A percentile compares a stretch with the other conserved stretches of the same genome.
phyloP scores from a whole-genome alignment of 345 rosid species.

The Salix koriyanagi region DNA sequence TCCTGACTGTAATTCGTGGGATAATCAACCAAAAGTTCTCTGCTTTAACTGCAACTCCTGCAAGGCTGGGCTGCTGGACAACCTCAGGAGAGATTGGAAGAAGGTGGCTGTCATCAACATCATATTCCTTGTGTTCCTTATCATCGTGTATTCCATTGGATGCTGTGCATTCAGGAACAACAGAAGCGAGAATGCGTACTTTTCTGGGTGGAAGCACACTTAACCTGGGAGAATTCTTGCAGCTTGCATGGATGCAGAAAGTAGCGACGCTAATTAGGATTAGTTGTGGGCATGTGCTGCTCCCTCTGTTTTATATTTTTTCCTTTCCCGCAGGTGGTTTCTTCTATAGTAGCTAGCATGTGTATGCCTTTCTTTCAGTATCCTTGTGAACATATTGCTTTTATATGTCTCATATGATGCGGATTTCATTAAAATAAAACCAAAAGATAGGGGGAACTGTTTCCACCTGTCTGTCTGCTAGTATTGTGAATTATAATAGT shows the following conservation, averaged over 20 bases:
- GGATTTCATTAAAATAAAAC: not conserved
- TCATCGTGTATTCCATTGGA: conserved; percentile 63
- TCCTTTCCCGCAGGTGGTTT: not conserved
- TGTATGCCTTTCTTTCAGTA: not conserved
- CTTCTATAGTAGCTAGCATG: not conserved
- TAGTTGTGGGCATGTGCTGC: not conserved
- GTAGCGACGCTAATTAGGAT: not conserved
- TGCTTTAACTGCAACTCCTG: conserved; percentile 80
- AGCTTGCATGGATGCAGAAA: not conserved
- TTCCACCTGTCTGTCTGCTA: no score
- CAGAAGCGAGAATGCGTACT: conserved; percentile 41
- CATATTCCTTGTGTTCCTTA: conserved; percentile 64
- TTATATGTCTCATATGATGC: not conserved
- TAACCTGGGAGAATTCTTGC: not conserved
- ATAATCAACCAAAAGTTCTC: conserved; percentile 25
- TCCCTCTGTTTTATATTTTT: not conserved
- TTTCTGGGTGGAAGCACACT: conserved; percentile 19
- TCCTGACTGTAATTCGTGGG: conserved; percentile 61
- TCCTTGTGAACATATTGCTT: not conserved
- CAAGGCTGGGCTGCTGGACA: conserved; percentile 82
- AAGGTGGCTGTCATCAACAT: conserved; percentile 61
- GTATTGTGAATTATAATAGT: no score
- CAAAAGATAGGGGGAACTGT: no score
- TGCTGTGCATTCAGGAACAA: conserved; percentile 87
- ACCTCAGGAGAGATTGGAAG: conserved; percentile 71